phyloP scores from a whole-genome alignment of 495 filamentous ascomycete species.

The Xylaria cubensis region DNA sequence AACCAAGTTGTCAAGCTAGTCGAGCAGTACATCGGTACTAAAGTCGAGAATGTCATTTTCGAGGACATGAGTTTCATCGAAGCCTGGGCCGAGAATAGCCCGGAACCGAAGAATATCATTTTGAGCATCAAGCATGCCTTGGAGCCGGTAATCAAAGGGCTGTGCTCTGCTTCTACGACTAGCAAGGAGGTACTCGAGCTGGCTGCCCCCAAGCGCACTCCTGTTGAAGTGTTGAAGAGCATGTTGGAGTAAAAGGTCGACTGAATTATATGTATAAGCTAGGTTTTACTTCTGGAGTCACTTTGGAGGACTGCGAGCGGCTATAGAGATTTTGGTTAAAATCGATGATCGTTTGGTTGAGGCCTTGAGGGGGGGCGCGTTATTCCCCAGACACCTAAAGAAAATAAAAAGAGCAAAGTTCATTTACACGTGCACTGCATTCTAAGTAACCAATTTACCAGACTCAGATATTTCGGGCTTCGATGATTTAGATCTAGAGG shows the following conservation, averaged over 20 bases:
- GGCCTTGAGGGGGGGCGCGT: neutral
- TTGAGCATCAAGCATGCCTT: constrained; percentile 25
- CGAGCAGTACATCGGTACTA: constrained; percentile 47
- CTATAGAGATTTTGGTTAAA: neutral
- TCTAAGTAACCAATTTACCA: neutral
- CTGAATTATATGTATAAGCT: no score
- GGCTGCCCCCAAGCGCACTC: constrained; percentile 26
- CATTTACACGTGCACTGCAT: neutral
- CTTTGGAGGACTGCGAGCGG: neutral
- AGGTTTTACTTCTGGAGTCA: neutral
- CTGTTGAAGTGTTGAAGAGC: constrained; percentile 19
- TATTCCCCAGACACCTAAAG: neutral
- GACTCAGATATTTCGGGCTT: neutral
- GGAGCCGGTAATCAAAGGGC: constrained; percentile 40
- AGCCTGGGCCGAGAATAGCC: constrained; percentile 36
- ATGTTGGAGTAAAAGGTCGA: constrained; percentile 9
- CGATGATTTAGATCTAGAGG: neutral
- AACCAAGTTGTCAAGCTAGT: constrained; percentile 48
- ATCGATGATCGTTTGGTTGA: neutral
- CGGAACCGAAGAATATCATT: neutral
- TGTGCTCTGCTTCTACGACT: constrained; percentile 43
- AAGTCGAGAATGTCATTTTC: constrained; percentile 46
- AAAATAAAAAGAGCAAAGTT: neutral
- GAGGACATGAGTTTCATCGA: constrained; percentile 48
- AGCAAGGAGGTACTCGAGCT: constrained; percentile 41